A percentile compares a stretch with the other conserved stretches of the same genome.
Evolutionary conservation across 2,329 filamentous ascomycete species (phyloP).

Genomic region (Beauveria caledonica): DNA sequence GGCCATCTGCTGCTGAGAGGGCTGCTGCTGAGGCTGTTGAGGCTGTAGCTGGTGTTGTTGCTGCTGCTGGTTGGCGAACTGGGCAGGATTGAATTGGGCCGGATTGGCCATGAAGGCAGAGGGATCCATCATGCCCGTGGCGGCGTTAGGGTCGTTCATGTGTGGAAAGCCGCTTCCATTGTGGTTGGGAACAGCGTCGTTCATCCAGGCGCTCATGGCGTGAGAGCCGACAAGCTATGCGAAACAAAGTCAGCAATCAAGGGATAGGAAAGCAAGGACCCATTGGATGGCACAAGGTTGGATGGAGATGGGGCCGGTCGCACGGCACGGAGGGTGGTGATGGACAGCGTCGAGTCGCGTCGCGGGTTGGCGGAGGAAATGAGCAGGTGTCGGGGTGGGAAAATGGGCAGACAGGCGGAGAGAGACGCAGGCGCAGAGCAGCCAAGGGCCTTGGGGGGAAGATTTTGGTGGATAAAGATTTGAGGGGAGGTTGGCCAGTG

Average conservation of each 20-base stretch:
- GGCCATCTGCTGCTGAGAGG: slow-evolving; percentile 39
- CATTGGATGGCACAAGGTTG: slow-evolving; percentile 30
- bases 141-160: slow-evolving; percentile 52
- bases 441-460: not conserved
- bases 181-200: slow-evolving; percentile 61
- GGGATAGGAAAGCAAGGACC: slow-evolving; percentile 30
- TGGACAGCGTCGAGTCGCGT: slow-evolving; percentile 32
- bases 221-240: slow-evolving; percentile 36
- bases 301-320: slow-evolving; percentile 38
- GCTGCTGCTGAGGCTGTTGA: slow-evolving; percentile 17
- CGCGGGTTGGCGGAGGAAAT: slow-evolving; percentile 33
- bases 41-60: slow-evolving; percentile 16
- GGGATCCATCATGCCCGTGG: slow-evolving; percentile 55
- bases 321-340: slow-evolving; percentile 33
- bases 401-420: slow-evolving; percentile 9
- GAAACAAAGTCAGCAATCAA: slow-evolving; percentile 38
- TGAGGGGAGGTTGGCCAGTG: slow-evolving; percentile 1
- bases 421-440: slow-evolving; percentile 1
- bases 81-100: slow-evolving; percentile 52
- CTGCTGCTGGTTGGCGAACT: slow-evolving; percentile 46
- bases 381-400: slow-evolving; percentile 17
- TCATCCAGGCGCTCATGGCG: slow-evolving; percentile 67
- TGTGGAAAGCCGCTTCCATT: slow-evolving; percentile 62
- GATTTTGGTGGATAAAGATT: slow-evolving; percentile 8
- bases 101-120: slow-evolving; percentile 54